Base-by-base conservation (phyloP, 352 stramenopile genomes). In the Globisporangium splendens region DNA sequence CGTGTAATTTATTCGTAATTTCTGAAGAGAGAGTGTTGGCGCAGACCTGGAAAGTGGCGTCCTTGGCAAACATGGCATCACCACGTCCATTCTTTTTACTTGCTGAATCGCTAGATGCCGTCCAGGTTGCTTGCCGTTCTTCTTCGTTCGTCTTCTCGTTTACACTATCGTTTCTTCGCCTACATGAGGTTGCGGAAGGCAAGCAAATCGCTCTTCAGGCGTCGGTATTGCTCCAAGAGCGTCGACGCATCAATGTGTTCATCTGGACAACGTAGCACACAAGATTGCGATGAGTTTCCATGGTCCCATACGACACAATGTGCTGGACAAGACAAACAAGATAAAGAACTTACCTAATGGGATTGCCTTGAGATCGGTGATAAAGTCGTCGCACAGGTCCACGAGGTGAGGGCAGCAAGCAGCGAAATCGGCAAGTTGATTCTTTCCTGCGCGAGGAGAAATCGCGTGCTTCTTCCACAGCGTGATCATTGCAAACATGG, bases 381-480 rank as follows among this genome's bases (percentile, higher is more conserved):
- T 80, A 51, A 91, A 79, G 46, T 89, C 82, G 65, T 89, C 82
- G 50, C 79, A 88, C 21, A 91, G 75, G 42, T 88, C 80, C 31
- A 91, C 80, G 24, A 95, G 64, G 59, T 85, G 79, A 31, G 86
- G 83, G 64, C 82, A 90, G 68, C 77, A 89, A 17, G 79, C 79
- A 14, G 82, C 82, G 64, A 91, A 95, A 20, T 91, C 81, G 1
- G 75, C 73, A 17, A 91, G 62, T 28, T 78, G 62, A 50, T 94
- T 83, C 54, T 86, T 89, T 1, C 75, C 72, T 0, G 75, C 80
- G 15, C 83, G 79, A 31, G 80, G 74, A 18, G 83, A 89, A 33
- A 89, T 79, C n/a, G 74, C 79, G 59, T 90, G 70, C 61, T 88
- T 89, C 63, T 88, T 90, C 86, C 86, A 95, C n/a, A 83, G 55